phyloP scores from a whole-genome alignment of 176 grass and related monocot genomes.

The Zizania latifolia region DNA sequence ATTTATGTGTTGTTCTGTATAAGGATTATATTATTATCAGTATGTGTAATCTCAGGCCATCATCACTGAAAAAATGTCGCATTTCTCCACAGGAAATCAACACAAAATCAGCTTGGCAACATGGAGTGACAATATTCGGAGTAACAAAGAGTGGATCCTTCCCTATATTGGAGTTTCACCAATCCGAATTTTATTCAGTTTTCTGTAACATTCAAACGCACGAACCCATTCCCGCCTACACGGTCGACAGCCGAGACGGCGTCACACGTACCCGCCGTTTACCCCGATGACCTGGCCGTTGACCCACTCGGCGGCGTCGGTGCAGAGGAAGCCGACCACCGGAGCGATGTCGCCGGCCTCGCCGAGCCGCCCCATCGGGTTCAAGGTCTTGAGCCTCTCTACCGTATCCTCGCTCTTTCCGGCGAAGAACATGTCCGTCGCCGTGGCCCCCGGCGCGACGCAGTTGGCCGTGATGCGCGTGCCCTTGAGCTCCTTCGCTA shows the following conservation, averaged over 20 bases:
- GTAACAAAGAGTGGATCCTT: too few relatives aligned
- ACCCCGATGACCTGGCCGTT: slow-evolving; percentile 49
- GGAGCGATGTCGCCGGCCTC: slow-evolving; percentile 27
- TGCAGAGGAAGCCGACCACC: slow-evolving; percentile 45
- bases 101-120: too few relatives aligned
- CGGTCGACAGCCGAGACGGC: background rate
- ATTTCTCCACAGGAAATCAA: too few relatives aligned
- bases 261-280: slow-evolving; percentile 28
- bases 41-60: too few relatives aligned
- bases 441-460: slow-evolving; percentile 36
- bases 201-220: background rate
- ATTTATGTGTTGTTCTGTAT: too few relatives aligned
- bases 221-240: background rate
- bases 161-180: too few relatives aligned
- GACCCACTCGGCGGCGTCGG: slow-evolving; percentile 48
- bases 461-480: slow-evolving; percentile 44
- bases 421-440: slow-evolving; percentile 44
- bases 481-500: slow-evolving; percentile 45
- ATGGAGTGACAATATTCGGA: too few relatives aligned
- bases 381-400: background rate
- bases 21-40: too few relatives aligned
- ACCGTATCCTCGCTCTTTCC: slow-evolving; percentile 36
- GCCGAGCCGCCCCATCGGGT: slow-evolving; percentile 39
- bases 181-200: background rate
- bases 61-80: too few relatives aligned